A percentile compares a stretch with the other conserved stretches of the same genome.
phyloP scores from a whole-genome alignment of 257 asterid species.

The Nicotiana paniculata region DNA sequence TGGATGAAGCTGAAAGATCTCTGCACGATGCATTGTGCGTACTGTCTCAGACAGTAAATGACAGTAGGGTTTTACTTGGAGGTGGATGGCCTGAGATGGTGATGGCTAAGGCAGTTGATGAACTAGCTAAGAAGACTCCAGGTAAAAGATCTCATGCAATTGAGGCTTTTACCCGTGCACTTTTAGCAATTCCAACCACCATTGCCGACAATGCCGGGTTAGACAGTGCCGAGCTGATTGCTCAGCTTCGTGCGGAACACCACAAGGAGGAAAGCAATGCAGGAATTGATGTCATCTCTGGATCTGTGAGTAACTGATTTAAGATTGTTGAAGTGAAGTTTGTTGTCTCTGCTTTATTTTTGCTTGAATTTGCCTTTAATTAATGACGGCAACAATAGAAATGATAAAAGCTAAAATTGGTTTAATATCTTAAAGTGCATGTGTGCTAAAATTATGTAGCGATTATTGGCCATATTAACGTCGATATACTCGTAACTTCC shows the following conservation, averaged over 20 bases:
- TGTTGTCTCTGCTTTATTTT: not conserved
- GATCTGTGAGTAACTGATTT: slow-evolving; percentile 54
- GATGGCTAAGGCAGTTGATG: slow-evolving; percentile 95
- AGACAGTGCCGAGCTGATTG: slow-evolving; percentile 90
- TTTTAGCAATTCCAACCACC: slow-evolving; percentile 78
- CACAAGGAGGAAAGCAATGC: slow-evolving; percentile 71
- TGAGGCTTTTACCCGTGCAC: slow-evolving; percentile 92
- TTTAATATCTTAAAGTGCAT: not conserved
- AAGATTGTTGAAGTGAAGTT: not conserved
- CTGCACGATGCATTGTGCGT: slow-evolving; percentile 95
- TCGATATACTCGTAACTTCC: slow-evolving; percentile 74
- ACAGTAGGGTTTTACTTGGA: slow-evolving; percentile 84
- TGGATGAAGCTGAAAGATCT: slow-evolving; percentile 98
- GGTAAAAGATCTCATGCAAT: slow-evolving; percentile 91
- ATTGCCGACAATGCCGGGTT: slow-evolving; percentile 97
- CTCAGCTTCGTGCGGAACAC: slow-evolving; percentile 96
- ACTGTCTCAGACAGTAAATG: slow-evolving; percentile 85
- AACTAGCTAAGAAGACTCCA: slow-evolving; percentile 83
- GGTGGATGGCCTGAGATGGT: slow-evolving; percentile 99
- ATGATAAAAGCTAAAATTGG: not conserved
- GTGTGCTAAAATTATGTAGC: slow-evolving; percentile 31
- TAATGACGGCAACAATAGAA: not conserved
- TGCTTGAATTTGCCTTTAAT: not conserved
- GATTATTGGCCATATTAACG: slow-evolving; percentile 25
- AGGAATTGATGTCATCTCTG: slow-evolving; percentile 89